phyloP scores from a whole-genome alignment of 345 rosid genomes.

The Eucalyptus shirleyi region DNA sequence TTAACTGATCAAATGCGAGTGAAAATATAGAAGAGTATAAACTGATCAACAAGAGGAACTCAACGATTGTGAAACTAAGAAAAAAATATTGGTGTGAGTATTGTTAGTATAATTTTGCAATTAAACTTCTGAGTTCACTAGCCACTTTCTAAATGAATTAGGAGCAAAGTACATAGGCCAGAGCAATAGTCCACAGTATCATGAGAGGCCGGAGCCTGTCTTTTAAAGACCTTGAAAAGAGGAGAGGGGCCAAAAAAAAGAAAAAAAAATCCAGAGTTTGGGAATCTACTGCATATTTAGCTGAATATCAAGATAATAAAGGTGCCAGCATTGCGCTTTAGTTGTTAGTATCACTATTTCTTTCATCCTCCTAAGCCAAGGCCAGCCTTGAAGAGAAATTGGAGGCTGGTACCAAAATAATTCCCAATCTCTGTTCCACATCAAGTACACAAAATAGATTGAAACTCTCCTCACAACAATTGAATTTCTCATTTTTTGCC shows the following conservation, averaged over 20 bases:
- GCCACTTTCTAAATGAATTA: background rate
- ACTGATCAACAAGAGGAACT: background rate
- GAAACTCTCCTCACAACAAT: background rate
- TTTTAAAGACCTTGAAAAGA: background rate
- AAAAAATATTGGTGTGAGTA: background rate
- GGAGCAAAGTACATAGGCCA: background rate
- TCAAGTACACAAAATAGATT: background rate
- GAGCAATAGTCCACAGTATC: background rate
- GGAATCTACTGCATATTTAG: background rate
- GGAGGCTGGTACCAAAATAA: background rate
- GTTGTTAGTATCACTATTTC: background rate
- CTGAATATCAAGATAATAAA: background rate
- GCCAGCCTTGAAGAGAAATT: background rate
- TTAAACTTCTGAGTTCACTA: background rate
- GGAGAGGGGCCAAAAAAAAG: background rate
- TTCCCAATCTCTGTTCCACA: background rate
- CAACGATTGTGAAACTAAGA: background rate
- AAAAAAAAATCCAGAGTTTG: background rate
- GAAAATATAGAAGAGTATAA: background rate
- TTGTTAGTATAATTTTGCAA: background rate
- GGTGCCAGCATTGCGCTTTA: background rate
- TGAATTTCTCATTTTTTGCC: background rate
- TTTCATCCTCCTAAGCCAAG: background rate
- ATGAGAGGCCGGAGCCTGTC: background rate
- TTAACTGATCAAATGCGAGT: background rate